A percentile compares a stretch with the other conserved stretches of the same genome.
These are phyloP conservation scores for Colletotrichum endophyticum DNA, from an alignment of 2,329 filamentous ascomycete genomes.

Conservation along the genomic window DNA sequence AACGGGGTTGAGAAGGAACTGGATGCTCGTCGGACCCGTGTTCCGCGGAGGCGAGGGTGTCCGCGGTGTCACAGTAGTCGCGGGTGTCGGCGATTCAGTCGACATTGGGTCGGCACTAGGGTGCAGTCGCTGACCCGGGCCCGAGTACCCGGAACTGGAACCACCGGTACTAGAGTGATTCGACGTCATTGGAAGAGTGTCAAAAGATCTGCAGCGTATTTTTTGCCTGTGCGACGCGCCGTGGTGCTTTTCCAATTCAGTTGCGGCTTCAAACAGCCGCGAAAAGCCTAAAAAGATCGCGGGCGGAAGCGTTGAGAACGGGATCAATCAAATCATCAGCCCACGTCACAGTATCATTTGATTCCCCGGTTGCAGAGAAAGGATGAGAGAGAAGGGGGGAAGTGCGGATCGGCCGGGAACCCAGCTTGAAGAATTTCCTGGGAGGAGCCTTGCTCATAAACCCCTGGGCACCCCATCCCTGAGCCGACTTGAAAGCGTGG, in stretches of 20 bases:
- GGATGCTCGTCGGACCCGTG: not conserved
- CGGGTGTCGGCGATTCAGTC: not conserved
- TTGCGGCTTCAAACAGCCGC: not conserved
- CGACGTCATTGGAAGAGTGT: not conserved
- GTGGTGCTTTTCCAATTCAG: not conserved
- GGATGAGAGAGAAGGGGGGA: not conserved
- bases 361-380: not conserved
- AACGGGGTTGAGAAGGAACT: slow-evolving; percentile 20
- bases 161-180: not conserved
- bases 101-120: not conserved
- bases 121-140: not conserved
- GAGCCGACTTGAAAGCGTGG: not conserved
- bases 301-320: not conserved
- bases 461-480: not conserved
- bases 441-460: not conserved
- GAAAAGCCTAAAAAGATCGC: not conserved
- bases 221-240: not conserved
- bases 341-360: not conserved
- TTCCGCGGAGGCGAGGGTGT: not conserved
- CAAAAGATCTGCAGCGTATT: not conserved
- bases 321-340: not conserved
- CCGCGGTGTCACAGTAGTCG: not conserved
- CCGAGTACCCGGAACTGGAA: slow-evolving; percentile 10
- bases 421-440: not conserved
- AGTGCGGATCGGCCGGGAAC: slow-evolving; percentile 2